Percentiles rank a stretch among this genome's conserved stretches.
Evolutionary conservation across 345 rosid species (phyloP).

Genomic region (Linum tenue): DNA sequence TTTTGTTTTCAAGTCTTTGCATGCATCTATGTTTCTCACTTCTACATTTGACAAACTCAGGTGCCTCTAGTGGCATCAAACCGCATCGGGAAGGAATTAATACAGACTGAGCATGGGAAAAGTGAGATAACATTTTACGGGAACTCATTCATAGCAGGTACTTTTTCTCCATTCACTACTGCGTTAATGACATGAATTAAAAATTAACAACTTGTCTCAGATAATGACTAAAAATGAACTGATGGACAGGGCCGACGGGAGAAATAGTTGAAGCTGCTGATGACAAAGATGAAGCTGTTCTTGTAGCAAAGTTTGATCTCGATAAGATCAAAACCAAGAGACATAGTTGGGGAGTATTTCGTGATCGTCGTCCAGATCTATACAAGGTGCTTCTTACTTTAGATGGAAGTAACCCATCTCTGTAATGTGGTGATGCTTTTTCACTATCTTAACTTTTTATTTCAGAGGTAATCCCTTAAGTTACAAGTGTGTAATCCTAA

Average conservation of each 20-base stretch:
- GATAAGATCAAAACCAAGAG: slow-evolving; percentile 62
- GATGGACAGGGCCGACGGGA: slow-evolving; percentile 64
- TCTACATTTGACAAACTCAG: slow-evolving; percentile 23
- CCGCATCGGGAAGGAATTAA: slow-evolving; percentile 71
- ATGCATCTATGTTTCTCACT: neutral
- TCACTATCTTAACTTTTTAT: neutral
- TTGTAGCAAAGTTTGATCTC: slow-evolving; percentile 73
- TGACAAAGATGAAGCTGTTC: slow-evolving; percentile 69
- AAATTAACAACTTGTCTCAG: too few species aligned
- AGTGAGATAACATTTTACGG: slow-evolving; percentile 81
- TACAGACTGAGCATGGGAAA: slow-evolving; percentile 74
- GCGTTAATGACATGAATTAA: too few species aligned
- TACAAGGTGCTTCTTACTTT: slow-evolving; percentile 83
- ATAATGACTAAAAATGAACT: neutral
- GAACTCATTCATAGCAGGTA: slow-evolving; percentile 80
- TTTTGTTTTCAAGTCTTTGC: neutral
- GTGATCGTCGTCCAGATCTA: slow-evolving; percentile 78
- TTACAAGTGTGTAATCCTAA: neutral
- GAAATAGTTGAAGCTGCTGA: slow-evolving; percentile 68
- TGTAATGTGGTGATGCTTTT: slow-evolving; percentile 12
- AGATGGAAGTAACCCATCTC: slow-evolving; percentile 48
- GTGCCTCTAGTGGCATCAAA: slow-evolving; percentile 82
- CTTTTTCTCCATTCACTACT: neutral
- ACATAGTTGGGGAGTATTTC: slow-evolving; percentile 84
- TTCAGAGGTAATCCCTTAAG: slow-evolving; percentile 14